phyloP scores from a whole-genome alignment of 2,329 filamentous ascomycete species.

The Microsporum ferrugineum region DNA sequence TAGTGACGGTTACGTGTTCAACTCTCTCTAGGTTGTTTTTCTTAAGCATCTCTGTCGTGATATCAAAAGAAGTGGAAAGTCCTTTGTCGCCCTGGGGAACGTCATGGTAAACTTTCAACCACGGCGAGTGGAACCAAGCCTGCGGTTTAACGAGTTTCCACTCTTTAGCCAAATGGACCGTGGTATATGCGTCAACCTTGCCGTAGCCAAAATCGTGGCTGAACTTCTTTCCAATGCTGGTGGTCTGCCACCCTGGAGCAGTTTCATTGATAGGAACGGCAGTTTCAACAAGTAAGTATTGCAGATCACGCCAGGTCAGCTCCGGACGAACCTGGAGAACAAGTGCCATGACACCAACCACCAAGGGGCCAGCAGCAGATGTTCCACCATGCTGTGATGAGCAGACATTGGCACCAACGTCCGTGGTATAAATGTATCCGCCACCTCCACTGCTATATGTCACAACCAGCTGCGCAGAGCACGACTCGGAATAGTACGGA shows the following conservation, averaged over 20 bases:
- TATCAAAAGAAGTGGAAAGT: constrained; percentile 64
- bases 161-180: constrained; percentile 73
- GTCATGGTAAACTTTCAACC: constrained; percentile 74
- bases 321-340: constrained; percentile 76
- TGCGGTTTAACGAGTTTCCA: constrained; percentile 90
- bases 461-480: constrained; percentile 88
- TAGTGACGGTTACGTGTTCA: constrained; percentile 93
- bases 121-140: constrained; percentile 86
- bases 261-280: constrained; percentile 69
- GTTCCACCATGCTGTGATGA: constrained; percentile 80
- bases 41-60: constrained; percentile 70
- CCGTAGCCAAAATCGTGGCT: constrained; percentile 94
- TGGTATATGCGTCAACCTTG: constrained; percentile 76
- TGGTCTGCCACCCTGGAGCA: constrained; percentile 67
- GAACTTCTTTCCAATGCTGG: constrained; percentile 69
- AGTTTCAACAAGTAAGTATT: constrained; percentile 78
- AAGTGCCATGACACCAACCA: constrained; percentile 82
- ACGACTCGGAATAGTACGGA: constrained; percentile 92
- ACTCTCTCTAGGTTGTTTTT: constrained; percentile 72
- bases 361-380: constrained; percentile 85
- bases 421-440: constrained; percentile 90
- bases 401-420: constrained; percentile 74
- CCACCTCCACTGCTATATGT: constrained; percentile 87
- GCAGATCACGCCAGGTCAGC: constrained; percentile 84
- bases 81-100: constrained; percentile 80